These are phyloP conservation scores for Graphilbum sp. DNA, from an alignment of 2,329 filamentous ascomycete species.

Conservation along the genomic window DNA sequence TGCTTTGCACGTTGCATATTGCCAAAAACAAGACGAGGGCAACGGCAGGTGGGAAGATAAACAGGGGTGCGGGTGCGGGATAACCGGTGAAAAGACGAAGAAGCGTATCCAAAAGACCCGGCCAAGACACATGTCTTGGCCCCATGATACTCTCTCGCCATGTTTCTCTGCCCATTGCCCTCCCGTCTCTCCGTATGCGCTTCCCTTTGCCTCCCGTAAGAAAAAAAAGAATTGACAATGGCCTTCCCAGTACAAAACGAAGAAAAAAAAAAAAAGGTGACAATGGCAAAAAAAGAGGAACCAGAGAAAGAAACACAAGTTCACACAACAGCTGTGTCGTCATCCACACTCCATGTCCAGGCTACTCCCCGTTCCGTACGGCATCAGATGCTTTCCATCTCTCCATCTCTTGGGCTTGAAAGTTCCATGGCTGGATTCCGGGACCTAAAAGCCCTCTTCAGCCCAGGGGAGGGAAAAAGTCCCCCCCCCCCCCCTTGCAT, in stretches of 20 bases:
- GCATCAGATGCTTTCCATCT: too few relatives aligned
- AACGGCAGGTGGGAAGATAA: too few relatives aligned
- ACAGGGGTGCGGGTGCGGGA: too few relatives aligned
- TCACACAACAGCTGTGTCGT: background rate
- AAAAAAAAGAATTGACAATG: conserved; percentile 3
- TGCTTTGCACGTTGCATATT: background rate
- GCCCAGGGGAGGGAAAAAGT: background rate
- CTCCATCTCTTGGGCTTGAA: too few relatives aligned
- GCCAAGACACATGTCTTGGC: too few relatives aligned
- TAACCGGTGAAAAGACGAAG: too few relatives aligned
- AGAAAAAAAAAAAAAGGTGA: background rate
- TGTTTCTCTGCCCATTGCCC: background rate
- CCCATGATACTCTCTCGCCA: too few relatives aligned
- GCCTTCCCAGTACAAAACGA: conserved; percentile 5
- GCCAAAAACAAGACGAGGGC: background rate
- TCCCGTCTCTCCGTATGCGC: background rate
- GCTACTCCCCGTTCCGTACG: too few relatives aligned
- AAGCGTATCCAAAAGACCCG: too few relatives aligned
- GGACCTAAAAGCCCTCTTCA: too few relatives aligned
- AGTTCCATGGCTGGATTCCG: too few relatives aligned
- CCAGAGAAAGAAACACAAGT: background rate
- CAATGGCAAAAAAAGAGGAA: conserved; percentile 1
- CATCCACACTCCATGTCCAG: too few relatives aligned
- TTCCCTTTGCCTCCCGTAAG: conserved; percentile 1
- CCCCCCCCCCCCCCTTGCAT: background rate